Conservation (phyloP, 2,329 filamentous ascomycete genomes). For the Fusarium odoratissimum region DNA sequence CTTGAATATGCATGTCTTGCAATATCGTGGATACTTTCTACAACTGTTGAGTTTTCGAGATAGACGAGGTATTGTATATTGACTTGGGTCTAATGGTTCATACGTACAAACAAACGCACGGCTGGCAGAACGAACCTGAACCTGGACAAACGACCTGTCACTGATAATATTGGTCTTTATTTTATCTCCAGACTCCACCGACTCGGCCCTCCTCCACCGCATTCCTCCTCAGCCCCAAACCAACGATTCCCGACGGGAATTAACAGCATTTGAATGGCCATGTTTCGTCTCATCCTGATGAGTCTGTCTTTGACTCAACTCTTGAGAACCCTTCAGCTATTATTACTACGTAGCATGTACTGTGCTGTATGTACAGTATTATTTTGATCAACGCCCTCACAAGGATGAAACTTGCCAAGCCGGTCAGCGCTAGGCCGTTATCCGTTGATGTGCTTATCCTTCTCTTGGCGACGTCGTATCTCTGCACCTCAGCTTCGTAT, state of each 20-base stretch:
- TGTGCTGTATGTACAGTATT: background rate
- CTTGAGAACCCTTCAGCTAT: background rate
- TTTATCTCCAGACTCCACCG: conserved; percentile 11
- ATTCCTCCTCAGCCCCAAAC: background rate
- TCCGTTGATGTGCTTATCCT: conserved; percentile 5
- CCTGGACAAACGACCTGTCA: conserved; percentile 6
- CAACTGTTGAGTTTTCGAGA: background rate
- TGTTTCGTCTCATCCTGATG: conserved; percentile 10
- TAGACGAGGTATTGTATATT: background rate
- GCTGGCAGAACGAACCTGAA: background rate
- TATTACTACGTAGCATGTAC: background rate
- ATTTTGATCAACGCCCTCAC: conserved; percentile 8
- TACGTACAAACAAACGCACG: background rate
- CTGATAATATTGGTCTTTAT: background rate
- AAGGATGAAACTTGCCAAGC: conserved; percentile 29
- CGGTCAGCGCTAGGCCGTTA: conserved; percentile 23
- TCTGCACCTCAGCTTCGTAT: background rate
- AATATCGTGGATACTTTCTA: background rate
- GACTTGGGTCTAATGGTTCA: background rate
- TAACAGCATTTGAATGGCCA: background rate
- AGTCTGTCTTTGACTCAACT: background rate
- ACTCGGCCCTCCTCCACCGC: background rate
- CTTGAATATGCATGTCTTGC: conserved; percentile 6
- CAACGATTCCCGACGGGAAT: conserved; percentile 19
- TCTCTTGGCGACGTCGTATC: conserved; percentile 18